phyloP scores from a whole-genome alignment of 495 filamentous ascomycete genomes.

The Mycothermus thermophilus region DNA sequence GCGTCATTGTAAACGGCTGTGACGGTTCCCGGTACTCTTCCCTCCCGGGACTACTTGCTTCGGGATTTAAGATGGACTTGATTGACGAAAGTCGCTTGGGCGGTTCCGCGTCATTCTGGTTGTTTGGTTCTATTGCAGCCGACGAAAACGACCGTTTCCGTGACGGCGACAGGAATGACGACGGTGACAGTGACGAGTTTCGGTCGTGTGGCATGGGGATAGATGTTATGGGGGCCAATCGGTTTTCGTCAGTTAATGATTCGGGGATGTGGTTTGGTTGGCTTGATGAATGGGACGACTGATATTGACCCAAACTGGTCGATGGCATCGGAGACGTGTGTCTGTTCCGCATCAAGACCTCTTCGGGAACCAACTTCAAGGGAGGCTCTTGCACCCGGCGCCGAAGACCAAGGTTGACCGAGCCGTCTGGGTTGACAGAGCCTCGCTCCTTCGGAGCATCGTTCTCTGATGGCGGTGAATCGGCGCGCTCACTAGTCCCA shows the following conservation, averaged over 20 bases:
- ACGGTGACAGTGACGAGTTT: constrained; percentile 37
- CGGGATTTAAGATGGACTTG: constrained; percentile 65
- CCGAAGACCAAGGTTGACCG: constrained; percentile 47
- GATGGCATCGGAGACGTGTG: constrained; percentile 23
- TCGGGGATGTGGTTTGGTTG: constrained; percentile 24
- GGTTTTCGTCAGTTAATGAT: constrained; percentile 40
- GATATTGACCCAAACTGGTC: constrained; percentile 32
- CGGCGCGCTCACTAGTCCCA: constrained; percentile 29
- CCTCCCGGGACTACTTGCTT: constrained; percentile 12
- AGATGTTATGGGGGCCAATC: constrained; percentile 38
- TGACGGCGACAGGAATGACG: constrained; percentile 37
- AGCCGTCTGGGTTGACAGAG: constrained; percentile 39
- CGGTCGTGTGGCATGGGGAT: constrained; percentile 27
- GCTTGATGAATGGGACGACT: constrained; percentile 21
- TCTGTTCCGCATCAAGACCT: constrained; percentile 21
- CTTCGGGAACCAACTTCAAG: constrained; percentile 35
- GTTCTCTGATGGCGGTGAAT: constrained; percentile 26
- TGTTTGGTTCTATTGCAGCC: constrained; percentile 31
- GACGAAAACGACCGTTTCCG: constrained; percentile 56
- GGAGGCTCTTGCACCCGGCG: constrained; percentile 25
- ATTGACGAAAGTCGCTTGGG: constrained; percentile 61
- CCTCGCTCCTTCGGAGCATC: constrained; percentile 31
- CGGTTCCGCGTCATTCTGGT: constrained; percentile 17
- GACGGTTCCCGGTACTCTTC: constrained; percentile 15
- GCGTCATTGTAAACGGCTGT: constrained; percentile 22